phyloP scores from a whole-genome alignment of 306 rosid species.

The Acacia acuminata region DNA sequence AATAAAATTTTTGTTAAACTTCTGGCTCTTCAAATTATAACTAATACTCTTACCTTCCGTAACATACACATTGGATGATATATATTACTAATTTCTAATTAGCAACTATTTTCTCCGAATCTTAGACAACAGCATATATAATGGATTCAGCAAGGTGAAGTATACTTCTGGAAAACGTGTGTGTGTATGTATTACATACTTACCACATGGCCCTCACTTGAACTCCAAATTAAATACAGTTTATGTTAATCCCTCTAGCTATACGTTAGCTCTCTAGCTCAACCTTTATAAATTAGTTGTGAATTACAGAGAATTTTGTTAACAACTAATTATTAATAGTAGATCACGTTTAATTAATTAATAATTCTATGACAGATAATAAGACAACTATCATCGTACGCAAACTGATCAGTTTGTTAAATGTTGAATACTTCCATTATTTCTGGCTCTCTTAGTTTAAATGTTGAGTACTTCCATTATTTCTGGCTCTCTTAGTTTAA shows the following conservation, averaged over 20 bases:
- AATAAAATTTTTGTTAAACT: not conserved
- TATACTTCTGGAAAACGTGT: not conserved
- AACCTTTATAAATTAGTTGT: not conserved
- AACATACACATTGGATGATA: not conserved
- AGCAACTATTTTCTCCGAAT: not conserved
- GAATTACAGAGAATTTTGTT: not conserved
- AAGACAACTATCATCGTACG: not conserved
- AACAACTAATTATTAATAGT: constrained; percentile 1
- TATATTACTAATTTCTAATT: not conserved
- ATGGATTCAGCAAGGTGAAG: not conserved
- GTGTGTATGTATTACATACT: not conserved
- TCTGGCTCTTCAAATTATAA: constrained; percentile 5
- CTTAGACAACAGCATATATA: not conserved
- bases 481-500: too few relatives aligned
- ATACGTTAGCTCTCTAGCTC: not conserved
- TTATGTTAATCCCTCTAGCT: not conserved
- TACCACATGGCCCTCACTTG: constrained; percentile 22
- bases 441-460: not conserved
- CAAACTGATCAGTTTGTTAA: not conserved
- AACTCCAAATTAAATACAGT: not conserved
- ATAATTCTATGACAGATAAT: not conserved
- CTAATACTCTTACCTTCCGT: not conserved
- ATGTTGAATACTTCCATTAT: not conserved
- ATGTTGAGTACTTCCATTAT: not conserved
- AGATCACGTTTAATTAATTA: not conserved